Base-by-base conservation (phyloP, 371 early-diverging fungal genomes). In the Polyrhizophydium stewartii region DNA sequence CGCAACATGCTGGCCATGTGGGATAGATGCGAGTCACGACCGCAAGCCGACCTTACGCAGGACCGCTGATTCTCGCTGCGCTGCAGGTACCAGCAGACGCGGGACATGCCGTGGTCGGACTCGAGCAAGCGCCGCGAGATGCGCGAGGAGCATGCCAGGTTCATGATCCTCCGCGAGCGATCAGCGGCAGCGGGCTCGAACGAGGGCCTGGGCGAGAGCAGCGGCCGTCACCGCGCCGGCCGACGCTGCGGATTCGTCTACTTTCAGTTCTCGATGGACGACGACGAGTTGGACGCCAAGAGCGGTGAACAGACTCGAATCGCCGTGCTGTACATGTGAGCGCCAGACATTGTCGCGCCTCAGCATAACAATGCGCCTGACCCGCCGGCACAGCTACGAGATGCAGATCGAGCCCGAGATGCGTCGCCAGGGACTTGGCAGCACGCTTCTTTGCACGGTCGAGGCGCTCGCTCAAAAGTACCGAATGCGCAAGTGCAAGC, bases 21-120 rank as follows among this genome's bases (percentile, higher is more conserved):
- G 45, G 59, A 1, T 24, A 12, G 24, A 2, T 21, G 17, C n/a
- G n/a, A n/a, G n/a, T n/a, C n/a, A n/a, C n/a, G n/a, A n/a, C n/a
- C n/a, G n/a, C n/a, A n/a, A 21, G 6, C 6, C 19, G n/a, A 21
- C 38, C 30, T 33, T 17, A 17, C 38, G 33, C 22, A n/a, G 27
- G 22, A 50, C 51, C 2, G 17, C n/a, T 16, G 17, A 50, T 25
- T 17, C 24, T 10, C 37, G n/a, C 0, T 45, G 12, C 13, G 17
- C 30, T 46, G 1, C 33, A 17, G 5, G n/a, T 31, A 30, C 21
- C 12, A 22, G n/a, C n/a, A n/a, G n/a, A n/a, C n/a, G n/a, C n/a
- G n/a, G n/a, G n/a, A n/a, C n/a, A n/a, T n/a, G n/a, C n/a, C n/a
- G 13, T 74, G 74, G 74, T 60, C 67, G 3, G 70, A 67, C 53